These are phyloP conservation scores for Tolypocladium cylindrosporum DNA, from an alignment of 2,329 filamentous ascomycete species.

Conservation along the genomic window DNA sequence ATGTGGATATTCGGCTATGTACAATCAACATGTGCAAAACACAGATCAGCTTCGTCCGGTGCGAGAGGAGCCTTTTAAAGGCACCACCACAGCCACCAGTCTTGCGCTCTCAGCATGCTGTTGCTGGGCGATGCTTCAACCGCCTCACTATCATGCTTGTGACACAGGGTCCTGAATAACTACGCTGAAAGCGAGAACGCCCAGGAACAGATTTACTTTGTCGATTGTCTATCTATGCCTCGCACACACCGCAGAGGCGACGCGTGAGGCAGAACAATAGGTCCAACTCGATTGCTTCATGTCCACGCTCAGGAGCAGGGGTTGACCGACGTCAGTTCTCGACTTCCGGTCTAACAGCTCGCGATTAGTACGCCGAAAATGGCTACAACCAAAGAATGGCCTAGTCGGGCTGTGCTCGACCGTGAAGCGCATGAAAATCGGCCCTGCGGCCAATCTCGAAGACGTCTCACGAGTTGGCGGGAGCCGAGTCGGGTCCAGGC, in stretches of 20 bases:
- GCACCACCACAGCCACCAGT: not conserved
- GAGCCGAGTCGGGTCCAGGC: not conserved
- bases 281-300: not conserved
- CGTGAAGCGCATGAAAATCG: not conserved
- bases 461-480: not conserved
- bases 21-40: not conserved
- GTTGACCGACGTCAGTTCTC: not conserved
- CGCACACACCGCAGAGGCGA: not conserved
- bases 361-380: not conserved
- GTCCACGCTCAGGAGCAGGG: not conserved
- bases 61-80: not conserved
- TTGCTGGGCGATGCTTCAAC: too few relatives aligned
- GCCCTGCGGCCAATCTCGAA: not conserved
- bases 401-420: not conserved
- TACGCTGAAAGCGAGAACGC: not conserved
- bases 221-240: not conserved
- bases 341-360: not conserved
- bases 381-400: not conserved
- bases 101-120: too few relatives aligned
- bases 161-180: not conserved
- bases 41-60: not conserved
- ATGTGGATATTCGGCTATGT: not conserved
- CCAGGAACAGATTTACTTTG: not conserved
- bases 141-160: not conserved
- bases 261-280: not conserved